These are phyloP conservation scores for Zalerion maritima DNA, from an alignment of 495 filamentous ascomycete species.

Conservation along the genomic window DNA sequence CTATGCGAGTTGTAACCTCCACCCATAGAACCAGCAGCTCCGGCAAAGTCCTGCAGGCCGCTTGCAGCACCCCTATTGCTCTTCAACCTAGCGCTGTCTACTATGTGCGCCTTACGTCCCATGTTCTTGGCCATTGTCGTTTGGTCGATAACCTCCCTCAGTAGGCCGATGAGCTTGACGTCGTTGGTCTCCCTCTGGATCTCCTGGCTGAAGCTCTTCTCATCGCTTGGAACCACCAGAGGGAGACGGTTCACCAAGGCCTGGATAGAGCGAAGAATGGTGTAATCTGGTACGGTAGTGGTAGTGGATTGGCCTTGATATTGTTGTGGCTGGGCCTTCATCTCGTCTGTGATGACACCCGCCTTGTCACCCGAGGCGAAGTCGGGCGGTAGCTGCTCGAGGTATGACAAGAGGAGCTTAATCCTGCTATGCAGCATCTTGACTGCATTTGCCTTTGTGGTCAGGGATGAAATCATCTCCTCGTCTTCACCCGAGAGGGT, in stretches of 20 bases:
- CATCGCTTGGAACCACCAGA: constrained; percentile 41
- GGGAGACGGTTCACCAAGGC: constrained; percentile 48
- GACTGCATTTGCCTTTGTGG: constrained; percentile 79
- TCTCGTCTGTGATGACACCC: constrained; percentile 17
- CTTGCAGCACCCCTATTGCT: no score
- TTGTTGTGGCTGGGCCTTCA: constrained; percentile 11
- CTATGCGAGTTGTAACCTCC: no score
- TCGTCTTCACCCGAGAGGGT: constrained; percentile 64
- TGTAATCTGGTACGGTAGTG: constrained; percentile 43
- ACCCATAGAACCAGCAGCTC: no score
- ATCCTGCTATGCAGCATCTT: constrained; percentile 82
- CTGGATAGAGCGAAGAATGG: constrained; percentile 50
- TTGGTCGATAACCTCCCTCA: constrained; percentile 52
- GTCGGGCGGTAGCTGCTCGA: constrained; percentile 54
- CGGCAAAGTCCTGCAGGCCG: no score
- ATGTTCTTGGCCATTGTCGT: constrained; percentile 51
- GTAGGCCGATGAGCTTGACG: constrained; percentile 55
- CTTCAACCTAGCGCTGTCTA: no score
- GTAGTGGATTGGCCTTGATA: constrained; percentile 14
- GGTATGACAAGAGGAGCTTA: constrained; percentile 64
- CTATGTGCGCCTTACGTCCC: constrained; percentile 53
- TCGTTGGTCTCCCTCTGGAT: constrained; percentile 58
- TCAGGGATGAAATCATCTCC: constrained; percentile 53
- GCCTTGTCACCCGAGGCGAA: constrained; percentile 32
- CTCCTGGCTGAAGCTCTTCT: constrained; percentile 38